phyloP scores from a whole-genome alignment of 2,329 filamentous ascomycete species.

The Ophiocordyceps unilateralis region DNA sequence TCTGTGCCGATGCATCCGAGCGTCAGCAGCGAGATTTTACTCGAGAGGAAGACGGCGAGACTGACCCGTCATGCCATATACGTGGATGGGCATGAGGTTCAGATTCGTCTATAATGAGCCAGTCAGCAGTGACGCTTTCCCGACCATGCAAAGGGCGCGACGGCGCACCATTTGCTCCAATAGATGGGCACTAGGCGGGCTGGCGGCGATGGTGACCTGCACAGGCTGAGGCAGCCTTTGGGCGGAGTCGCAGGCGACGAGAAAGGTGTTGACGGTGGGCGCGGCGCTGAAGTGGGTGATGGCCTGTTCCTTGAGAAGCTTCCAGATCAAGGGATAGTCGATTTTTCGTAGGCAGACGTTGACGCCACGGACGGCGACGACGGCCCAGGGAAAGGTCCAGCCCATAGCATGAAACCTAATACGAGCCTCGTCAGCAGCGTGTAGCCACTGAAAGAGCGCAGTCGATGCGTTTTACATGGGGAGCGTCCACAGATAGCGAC shows the following conservation, averaged over 20 bases:
- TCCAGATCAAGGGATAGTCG: constrained; percentile 88
- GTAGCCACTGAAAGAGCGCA: background rate
- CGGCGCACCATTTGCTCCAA: constrained; percentile 75
- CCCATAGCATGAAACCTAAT: constrained; percentile 45
- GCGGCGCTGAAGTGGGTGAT: constrained; percentile 95
- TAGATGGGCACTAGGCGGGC: constrained; percentile 73
- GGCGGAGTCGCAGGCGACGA: constrained; percentile 68
- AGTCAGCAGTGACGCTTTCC: background rate
- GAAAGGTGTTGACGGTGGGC: constrained; percentile 86
- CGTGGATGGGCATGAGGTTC: constrained; percentile 81
- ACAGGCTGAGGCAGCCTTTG: constrained; percentile 52
- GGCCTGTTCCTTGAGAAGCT: constrained; percentile 63
- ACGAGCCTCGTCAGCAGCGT: background rate
- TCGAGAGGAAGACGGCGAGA: background rate
- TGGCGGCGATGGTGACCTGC: constrained; percentile 80
- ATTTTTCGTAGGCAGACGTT: constrained; percentile 92
- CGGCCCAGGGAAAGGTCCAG: constrained; percentile 87
- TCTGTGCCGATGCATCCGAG: constrained; percentile 23
- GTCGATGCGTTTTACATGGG: constrained; percentile 61
- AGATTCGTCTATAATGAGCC: constrained; percentile 26
- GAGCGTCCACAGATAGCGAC: constrained; percentile 78
- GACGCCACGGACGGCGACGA: constrained; percentile 86
- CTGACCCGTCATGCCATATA: constrained; percentile 57
- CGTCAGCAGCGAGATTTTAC: background rate
- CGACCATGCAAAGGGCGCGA: too few species aligned